Base-by-base conservation (phyloP, 1,284 basidiomycete species). In the Heterobasidion irregulare region DNA sequence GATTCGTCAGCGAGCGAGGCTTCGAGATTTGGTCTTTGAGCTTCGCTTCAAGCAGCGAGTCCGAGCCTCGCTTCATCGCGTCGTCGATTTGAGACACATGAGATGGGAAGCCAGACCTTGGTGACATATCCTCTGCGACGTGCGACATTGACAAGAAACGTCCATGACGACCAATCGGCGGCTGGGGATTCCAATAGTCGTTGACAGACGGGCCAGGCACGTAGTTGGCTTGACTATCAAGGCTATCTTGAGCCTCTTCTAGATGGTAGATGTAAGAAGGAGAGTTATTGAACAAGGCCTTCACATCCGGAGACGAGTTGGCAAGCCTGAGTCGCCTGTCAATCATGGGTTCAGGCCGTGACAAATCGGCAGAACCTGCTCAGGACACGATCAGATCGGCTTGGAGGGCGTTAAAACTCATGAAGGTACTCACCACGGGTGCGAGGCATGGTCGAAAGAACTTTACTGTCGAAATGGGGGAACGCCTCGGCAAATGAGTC, bases 401-500 rank as follows among this genome's bases (percentile, higher is more conserved):
- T 26, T 26, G 26, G 26, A 26, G 26, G 26, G 26, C 26, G 5
- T 26, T 26, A 6, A 26, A 26, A 26, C 26, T 26, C 1, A 53
- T 50, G 10, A 7, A 47, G 26, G 6, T 19, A 74, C 78, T 66
- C 64, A 79, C 86, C 84, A 63, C 86, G 84, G 49, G 83, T 82
- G 61, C 79, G 77, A 36, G 86, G 82, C 61, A 62, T 62, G 18
- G 89, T 86, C 1, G 91, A 86, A 44, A 96, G 76, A 2, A 98
- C 84, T 72, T 96, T 97, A 72, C 91, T 94, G 67, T 97, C 93
- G 70, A 98, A 98, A 70, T 97, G 94, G 36, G 94, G 91, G 77
- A 98, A 95, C 1, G 94, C 91, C 65, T 96, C 92, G 26, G 94
- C 89, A 65, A 96, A 96, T 5, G 92, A 94, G 67, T 98, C 95